A percentile compares a stretch with the other conserved stretches of the same genome.
phyloP scores from a whole-genome alignment of 352 stramenopile species.

The Pythium sukuiense region DNA sequence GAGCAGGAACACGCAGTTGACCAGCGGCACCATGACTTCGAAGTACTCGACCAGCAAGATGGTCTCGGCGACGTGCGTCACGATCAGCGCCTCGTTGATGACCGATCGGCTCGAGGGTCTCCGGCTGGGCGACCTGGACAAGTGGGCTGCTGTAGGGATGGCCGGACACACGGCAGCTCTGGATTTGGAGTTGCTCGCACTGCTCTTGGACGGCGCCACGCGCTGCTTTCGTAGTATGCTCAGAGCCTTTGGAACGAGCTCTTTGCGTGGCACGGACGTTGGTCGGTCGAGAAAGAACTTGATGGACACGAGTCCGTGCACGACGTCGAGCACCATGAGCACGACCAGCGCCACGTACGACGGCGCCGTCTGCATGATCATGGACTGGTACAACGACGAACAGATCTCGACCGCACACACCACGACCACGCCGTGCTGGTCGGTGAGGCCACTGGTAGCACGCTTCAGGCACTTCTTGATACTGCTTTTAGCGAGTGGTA shows the following conservation, averaged over 20 bases:
- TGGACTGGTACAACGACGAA: conserved; percentile 30
- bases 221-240: not conserved
- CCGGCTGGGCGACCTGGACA: not conserved
- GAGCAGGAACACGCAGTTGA: conserved; percentile 24
- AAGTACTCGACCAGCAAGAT: conserved; percentile 34
- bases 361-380: conserved; percentile 26
- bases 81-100: conserved; percentile 15
- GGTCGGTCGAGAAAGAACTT: conserved; percentile 31
- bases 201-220: not conserved
- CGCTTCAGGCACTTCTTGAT: conserved; percentile 16
- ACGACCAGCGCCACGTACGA: conserved; percentile 15
- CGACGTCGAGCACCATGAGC: conserved; percentile 26
- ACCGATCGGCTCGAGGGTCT: not conserved
- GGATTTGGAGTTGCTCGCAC: not conserved
- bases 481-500: conserved; percentile 26
- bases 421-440: conserved; percentile 16
- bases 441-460: conserved; percentile 3
- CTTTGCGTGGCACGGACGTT: not conserved
- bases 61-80: conserved; percentile 17
- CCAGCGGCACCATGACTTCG: conserved; percentile 25
- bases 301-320: conserved; percentile 18
- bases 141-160: too few species aligned
- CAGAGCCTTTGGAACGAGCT: conserved; percentile 9
- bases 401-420: conserved; percentile 28
- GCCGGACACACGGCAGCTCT: not conserved